Conservation (phyloP, 2,329 filamentous ascomycete species). For the Dryadomyces sulphureus region DNA sequence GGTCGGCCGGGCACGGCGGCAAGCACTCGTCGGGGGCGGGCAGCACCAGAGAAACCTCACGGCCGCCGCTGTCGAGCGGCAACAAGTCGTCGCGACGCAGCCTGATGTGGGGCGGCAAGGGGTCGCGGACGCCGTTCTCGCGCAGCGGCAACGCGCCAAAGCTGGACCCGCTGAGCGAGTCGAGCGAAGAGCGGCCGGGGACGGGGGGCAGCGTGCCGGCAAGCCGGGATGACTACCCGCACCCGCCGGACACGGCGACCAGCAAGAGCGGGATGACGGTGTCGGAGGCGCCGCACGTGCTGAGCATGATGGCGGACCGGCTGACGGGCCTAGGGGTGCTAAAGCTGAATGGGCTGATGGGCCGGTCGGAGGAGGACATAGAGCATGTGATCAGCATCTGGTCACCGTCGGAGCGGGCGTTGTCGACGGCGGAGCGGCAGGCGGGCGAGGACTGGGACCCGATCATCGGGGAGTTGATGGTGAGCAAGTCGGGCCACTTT, state of each 20-base stretch:
- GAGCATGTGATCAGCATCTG: constrained; percentile 70
- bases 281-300: constrained; percentile 6
- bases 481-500: constrained; percentile 59
- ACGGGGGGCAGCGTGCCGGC: constrained; percentile 18
- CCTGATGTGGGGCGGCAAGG: constrained; percentile 55
- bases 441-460: constrained; percentile 56
- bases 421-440: constrained; percentile 37
- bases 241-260: constrained; percentile 40
- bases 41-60: constrained; percentile 24
- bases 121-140: constrained; percentile 37
- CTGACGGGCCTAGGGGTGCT: constrained; percentile 66
- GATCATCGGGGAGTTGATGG: constrained; percentile 57
- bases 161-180: constrained; percentile 43
- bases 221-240: constrained; percentile 30
- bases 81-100: constrained; percentile 44
- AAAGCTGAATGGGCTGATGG: constrained; percentile 61
- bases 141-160: constrained; percentile 27
- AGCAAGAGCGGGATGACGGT: constrained; percentile 21
- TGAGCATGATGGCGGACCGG: constrained; percentile 40
- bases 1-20: constrained; percentile 19
- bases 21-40: neutral
- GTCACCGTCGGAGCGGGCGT: constrained; percentile 41
- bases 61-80: constrained; percentile 33
- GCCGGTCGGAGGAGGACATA: constrained; percentile 52
- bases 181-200: constrained; percentile 25